phyloP scores from a whole-genome alignment of 257 asterid genomes.

The Eustoma russellianum region DNA sequence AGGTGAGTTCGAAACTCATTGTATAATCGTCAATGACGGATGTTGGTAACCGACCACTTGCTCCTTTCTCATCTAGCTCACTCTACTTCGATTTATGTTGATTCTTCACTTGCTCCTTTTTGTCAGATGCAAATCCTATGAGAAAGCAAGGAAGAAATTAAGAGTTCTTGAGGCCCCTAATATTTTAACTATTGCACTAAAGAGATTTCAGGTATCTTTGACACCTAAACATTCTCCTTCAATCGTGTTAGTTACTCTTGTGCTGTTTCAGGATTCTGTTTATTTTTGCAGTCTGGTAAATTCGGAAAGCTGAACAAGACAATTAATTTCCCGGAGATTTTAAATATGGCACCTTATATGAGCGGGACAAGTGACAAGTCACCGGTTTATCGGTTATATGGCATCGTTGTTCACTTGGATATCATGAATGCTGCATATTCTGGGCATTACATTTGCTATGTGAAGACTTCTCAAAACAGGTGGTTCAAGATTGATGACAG shows the following conservation, averaged over 20 bases:
- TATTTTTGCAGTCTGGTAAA: conserved; percentile 30
- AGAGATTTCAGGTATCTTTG: conserved; percentile 39
- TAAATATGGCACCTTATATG: conserved; percentile 43
- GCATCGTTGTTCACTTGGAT: conserved; percentile 43
- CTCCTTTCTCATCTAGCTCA: too few species aligned
- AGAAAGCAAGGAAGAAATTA: conserved; percentile 57
- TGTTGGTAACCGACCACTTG: too few species aligned
- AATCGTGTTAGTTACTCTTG: background rate
- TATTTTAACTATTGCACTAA: conserved; percentile 47
- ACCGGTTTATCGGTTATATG: conserved; percentile 34
- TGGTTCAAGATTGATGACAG: conserved; percentile 43
- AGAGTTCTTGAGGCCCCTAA: conserved; percentile 52
- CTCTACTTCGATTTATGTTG: too few species aligned
- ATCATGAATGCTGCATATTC: conserved; percentile 30
- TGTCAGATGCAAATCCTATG: conserved; percentile 54
- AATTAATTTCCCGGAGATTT: conserved; percentile 31
- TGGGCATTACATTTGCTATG: conserved; percentile 48
- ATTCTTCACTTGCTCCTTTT: too few species aligned
- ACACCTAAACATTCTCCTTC: background rate
- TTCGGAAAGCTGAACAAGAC: conserved; percentile 36
- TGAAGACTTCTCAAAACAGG: conserved; percentile 28
- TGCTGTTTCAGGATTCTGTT: background rate
- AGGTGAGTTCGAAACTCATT: too few species aligned
- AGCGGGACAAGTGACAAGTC: conserved; percentile 29
- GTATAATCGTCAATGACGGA: too few species aligned